phyloP scores from a whole-genome alignment of 148 eudicot genomes.

The Nepenthes mirabilis region DNA sequence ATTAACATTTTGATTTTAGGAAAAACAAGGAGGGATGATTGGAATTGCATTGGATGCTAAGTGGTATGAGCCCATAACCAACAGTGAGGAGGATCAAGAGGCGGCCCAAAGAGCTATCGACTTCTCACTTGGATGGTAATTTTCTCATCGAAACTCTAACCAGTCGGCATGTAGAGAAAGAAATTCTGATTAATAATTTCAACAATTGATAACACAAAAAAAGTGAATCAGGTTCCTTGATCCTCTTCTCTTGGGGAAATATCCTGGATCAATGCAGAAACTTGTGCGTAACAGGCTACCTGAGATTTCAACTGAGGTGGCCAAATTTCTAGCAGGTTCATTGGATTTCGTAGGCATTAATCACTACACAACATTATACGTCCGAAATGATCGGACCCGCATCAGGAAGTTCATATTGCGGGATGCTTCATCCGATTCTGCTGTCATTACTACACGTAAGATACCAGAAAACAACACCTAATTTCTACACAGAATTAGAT shows the following conservation, averaged over 20 bases:
- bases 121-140: constrained; percentile 80
- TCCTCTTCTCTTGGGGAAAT: constrained; percentile 71
- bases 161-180: not conserved
- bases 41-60: constrained; percentile 82
- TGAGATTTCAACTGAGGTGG: constrained; percentile 31
- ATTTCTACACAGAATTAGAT: not conserved
- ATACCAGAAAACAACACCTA: not conserved
- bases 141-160: not conserved
- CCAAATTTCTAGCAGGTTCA: constrained; percentile 36
- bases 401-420: constrained; percentile 50
- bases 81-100: constrained; percentile 48
- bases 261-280: constrained; percentile 75
- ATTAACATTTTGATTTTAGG: constrained; percentile 17
- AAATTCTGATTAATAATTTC: not conserved
- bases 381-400: constrained; percentile 62
- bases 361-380: constrained; percentile 83
- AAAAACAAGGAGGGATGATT: constrained; percentile 58
- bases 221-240: constrained; percentile 75
- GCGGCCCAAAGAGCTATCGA: constrained; percentile 87
- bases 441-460: constrained; percentile 74
- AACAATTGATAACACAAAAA: constrained; percentile 9
- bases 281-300: constrained; percentile 69
- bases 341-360: constrained; percentile 83
- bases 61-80: constrained; percentile 84
- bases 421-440: constrained; percentile 69